These are phyloP conservation scores for Zygosaccharomyces pseudobailii DNA, from an alignment of 1,139 yeast genomes.

Conservation along the genomic window DNA sequence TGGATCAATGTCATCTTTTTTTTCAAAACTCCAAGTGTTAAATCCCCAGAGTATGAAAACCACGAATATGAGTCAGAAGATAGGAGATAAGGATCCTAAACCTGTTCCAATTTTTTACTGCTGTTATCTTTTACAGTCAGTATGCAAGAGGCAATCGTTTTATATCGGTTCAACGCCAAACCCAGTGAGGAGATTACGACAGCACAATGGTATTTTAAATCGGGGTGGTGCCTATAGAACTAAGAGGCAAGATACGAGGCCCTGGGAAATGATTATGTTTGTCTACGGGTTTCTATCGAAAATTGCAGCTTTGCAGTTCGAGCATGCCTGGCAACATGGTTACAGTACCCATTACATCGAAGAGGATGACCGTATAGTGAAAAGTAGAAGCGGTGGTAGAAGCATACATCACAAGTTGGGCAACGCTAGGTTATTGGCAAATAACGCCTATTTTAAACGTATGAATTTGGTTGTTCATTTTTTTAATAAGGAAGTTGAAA, in stretches of 20 bases:
- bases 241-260: constrained; percentile 49
- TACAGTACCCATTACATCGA: constrained; percentile 58
- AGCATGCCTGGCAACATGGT: constrained; percentile 78
- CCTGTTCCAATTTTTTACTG: constrained; percentile 46
- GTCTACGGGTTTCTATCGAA: constrained; percentile 70
- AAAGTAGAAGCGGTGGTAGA: constrained; percentile 35
- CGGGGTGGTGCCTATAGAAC: constrained; percentile 69
- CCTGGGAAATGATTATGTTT: constrained; percentile 65
- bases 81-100: not conserved
- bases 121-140: constrained; percentile 61
- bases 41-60: not conserved
- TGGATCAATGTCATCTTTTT: not conserved
- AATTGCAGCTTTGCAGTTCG: constrained; percentile 62
- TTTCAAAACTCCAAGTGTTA: no score
- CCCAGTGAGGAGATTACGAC: constrained; percentile 62
- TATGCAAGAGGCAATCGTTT: constrained; percentile 49
- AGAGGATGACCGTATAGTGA: constrained; percentile 31
- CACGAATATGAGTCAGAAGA: not conserved
- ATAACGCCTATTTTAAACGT: constrained; percentile 39
- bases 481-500: constrained; percentile 34
- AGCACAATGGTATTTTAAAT: constrained; percentile 69
- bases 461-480: constrained; percentile 42
- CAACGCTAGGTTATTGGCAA: constrained; percentile 44
- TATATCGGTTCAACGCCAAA: constrained; percentile 79
- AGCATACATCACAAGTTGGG: constrained; percentile 50